phyloP scores from a whole-genome alignment of 2,329 filamentous ascomycete genomes.

The Lasiodiplodia theobromae region DNA sequence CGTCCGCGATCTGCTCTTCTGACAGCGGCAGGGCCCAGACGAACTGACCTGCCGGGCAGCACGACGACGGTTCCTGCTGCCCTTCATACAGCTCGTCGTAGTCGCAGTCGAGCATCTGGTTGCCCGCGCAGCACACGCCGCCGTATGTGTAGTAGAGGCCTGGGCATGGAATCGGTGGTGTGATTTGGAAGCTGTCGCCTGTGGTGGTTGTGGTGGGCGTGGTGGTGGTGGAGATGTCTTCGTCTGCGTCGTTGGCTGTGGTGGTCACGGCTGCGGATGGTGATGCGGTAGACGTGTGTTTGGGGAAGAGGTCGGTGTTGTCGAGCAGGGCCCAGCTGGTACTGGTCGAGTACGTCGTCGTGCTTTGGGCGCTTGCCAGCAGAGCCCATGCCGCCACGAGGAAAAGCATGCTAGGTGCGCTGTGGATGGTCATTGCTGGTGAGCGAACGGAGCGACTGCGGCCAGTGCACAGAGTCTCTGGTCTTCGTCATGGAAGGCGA shows the following conservation, averaged over 20 bases:
- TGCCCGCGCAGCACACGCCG: conserved; percentile 11
- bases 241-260: not conserved
- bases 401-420: too few relatives aligned
- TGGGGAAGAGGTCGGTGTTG: conserved; percentile 7
- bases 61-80: not conserved
- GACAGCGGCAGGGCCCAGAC: conserved; percentile 7
- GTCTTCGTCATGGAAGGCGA: not conserved
- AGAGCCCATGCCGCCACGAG: not conserved
- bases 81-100: not conserved
- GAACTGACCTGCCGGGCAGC: conserved; percentile 7
- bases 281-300: not conserved
- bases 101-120: not conserved
- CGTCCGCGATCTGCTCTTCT: not conserved
- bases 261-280: not conserved
- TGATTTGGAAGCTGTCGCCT: not conserved
- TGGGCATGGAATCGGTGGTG: conserved; percentile 2
- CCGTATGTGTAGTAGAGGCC: conserved; percentile 21
- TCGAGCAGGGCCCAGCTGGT: conserved; percentile 11
- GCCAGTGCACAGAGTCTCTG: too few relatives aligned
- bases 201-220: not conserved
- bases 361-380: not conserved
- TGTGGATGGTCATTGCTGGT: not conserved
- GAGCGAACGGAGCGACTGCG: not conserved
- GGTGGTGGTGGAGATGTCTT: not conserved
- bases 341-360: not conserved